A percentile compares a stretch with the other conserved stretches of the same genome.
Evolutionary conservation across 129 eudicot genomes (phyloP).

Genomic region (Deinandra increscens): DNA sequence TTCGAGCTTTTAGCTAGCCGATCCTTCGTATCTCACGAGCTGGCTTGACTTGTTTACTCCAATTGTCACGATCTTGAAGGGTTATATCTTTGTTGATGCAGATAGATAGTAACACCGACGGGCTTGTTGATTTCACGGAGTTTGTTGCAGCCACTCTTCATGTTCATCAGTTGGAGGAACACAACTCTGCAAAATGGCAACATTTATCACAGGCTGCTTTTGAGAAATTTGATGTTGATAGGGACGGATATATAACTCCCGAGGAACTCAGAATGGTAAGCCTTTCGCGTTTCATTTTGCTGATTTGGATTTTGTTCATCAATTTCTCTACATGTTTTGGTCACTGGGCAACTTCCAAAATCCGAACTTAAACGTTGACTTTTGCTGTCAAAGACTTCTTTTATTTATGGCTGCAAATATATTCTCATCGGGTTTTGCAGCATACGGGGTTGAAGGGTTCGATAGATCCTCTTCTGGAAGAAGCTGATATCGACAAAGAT

Average conservation of each 20-base stretch:
- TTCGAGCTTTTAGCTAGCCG: too few relatives aligned
- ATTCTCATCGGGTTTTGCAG: constrained; percentile 22
- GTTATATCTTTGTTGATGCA: constrained; percentile 41
- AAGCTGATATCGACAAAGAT: constrained; percentile 92
- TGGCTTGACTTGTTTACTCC: background rate
- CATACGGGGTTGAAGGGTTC: constrained; percentile 87
- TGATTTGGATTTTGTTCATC: too few relatives aligned
- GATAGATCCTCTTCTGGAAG: constrained; percentile 76
- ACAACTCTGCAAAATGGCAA: constrained; percentile 81
- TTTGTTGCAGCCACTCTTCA: constrained; percentile 97
- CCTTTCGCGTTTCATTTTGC: background rate
- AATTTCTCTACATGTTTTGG: too few relatives aligned
- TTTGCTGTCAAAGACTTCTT: background rate
- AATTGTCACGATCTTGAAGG: background rate
- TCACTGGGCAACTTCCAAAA: too few relatives aligned
- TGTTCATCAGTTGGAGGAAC: constrained; percentile 93
- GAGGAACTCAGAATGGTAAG: constrained; percentile 90
- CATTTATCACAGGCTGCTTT: constrained; percentile 83
- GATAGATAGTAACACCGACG: constrained; percentile 96
- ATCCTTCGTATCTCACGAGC: too few relatives aligned
- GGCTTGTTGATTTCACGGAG: constrained; percentile 84
- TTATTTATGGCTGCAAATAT: background rate
- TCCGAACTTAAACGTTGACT: background rate
- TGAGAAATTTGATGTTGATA: constrained; percentile 93
- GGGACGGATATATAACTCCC: constrained; percentile 84